Evolutionary conservation across 192 early-diverging fungal species (phyloP).

Genomic region (Coemansia sp.): DNA sequence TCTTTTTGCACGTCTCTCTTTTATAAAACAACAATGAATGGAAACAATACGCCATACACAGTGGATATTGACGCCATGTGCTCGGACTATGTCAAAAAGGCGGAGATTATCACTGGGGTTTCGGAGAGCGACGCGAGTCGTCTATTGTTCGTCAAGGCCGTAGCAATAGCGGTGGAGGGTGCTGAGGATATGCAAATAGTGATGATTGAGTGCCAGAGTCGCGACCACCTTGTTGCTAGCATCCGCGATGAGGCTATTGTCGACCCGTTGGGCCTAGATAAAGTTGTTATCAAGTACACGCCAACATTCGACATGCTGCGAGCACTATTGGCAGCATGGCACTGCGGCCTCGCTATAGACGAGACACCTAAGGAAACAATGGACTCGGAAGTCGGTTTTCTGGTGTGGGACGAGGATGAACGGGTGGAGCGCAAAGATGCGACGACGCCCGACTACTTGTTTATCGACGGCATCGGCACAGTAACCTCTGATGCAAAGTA

Average conservation of each 20-base stretch:
- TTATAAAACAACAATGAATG: not conserved
- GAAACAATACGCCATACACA: not conserved
- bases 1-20: not conserved
- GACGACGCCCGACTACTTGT: constrained; percentile 32
- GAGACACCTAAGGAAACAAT: not conserved
- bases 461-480: constrained; percentile 40
- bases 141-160: constrained; percentile 26
- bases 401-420: constrained; percentile 22
- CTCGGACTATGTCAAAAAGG: constrained; percentile 38
- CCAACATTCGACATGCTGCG: constrained; percentile 27
- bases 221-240: constrained; percentile 14
- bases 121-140: constrained; percentile 7
- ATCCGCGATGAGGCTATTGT: constrained; percentile 2
- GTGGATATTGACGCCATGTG: constrained; percentile 36
- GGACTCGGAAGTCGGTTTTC: constrained; percentile 28
- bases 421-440: not conserved
- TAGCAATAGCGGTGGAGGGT: constrained; percentile 6
- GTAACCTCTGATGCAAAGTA: constrained; percentile 33
- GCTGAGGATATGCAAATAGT: not conserved
- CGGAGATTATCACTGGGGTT: constrained; percentile 15
- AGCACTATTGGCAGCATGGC: constrained; percentile 46
- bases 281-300: constrained; percentile 32
- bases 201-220: constrained; percentile 35
- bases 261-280: constrained; percentile 10
- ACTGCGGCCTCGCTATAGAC: constrained; percentile 6